phyloP scores from a whole-genome alignment of 2,329 filamentous ascomycete species.

The Microsporum ferrugineum region DNA sequence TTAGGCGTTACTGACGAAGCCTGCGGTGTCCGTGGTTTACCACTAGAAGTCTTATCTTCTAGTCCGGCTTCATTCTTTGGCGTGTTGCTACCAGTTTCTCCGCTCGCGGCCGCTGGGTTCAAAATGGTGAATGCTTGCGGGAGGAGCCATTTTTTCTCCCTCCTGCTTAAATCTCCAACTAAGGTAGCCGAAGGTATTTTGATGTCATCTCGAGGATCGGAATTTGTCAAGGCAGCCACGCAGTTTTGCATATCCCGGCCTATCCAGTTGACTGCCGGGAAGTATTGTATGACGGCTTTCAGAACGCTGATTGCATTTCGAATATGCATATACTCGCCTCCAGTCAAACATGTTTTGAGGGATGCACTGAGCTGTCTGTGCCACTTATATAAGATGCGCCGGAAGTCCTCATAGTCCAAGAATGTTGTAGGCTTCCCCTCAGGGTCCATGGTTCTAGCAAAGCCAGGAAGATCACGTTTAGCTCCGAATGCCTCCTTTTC shows the following conservation, averaged over 20 bases:
- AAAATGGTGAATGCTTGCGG: constrained; percentile 37
- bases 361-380: constrained; percentile 71
- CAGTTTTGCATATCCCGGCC: constrained; percentile 41
- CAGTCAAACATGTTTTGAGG: constrained; percentile 68
- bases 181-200: constrained; percentile 41
- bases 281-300: constrained; percentile 66
- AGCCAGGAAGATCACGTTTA: constrained; percentile 59
- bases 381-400: constrained; percentile 77
- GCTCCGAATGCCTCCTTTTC: constrained; percentile 68
- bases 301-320: constrained; percentile 87
- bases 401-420: constrained; percentile 76
- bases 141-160: constrained; percentile 40
- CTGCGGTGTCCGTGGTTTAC: constrained; percentile 12
- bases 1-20: constrained; percentile 25
- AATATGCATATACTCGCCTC: constrained; percentile 93
- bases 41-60: not conserved
- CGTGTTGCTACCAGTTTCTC: constrained; percentile 4
- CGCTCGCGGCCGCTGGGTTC: constrained; percentile 8
- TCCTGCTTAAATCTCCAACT: constrained; percentile 38
- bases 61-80: not conserved
- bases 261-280: constrained; percentile 85
- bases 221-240: constrained; percentile 34
- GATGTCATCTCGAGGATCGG: constrained; percentile 37
- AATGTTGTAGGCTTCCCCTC: constrained; percentile 60
- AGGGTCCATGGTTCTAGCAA: constrained; percentile 60